Percentiles rank a stretch among this genome's conserved stretches.
Conservation (phyloP, 176 grass and related monocot species). For the Oryza glumipatula region DNA sequence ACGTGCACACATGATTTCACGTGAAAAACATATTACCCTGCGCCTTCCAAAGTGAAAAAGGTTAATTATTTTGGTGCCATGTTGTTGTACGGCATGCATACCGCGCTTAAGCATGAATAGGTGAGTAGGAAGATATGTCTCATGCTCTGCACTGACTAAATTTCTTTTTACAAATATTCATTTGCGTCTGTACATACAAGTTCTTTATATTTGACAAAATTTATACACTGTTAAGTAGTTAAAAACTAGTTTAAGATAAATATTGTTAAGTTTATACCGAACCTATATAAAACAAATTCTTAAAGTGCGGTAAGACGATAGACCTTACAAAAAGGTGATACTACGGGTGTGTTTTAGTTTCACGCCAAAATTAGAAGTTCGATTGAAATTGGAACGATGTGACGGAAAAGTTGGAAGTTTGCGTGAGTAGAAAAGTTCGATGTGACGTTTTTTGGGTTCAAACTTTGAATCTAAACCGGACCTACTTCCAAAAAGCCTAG, state of each 20-base stretch:
- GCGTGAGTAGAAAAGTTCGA: too few species aligned
- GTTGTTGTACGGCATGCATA: not conserved
- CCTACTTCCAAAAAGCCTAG: not conserved
- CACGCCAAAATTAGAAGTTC: too few species aligned
- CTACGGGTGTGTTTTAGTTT: not conserved
- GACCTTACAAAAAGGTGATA: not conserved
- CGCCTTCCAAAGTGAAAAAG: not conserved
- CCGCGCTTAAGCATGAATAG: not conserved
- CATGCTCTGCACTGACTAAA: not conserved
- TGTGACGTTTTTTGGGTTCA: too few species aligned
- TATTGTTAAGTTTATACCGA: not conserved
- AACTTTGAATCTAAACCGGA: too few species aligned
- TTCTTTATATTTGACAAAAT: too few species aligned
- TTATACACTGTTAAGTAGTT: too few species aligned
- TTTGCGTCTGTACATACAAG: too few species aligned
- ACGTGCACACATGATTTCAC: slow-evolving; percentile 3
- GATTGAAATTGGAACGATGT: too few species aligned
- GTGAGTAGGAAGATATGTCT: not conserved
- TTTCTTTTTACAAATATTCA: too few species aligned
- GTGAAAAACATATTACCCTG: not conserved
- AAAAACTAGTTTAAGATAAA: too few species aligned
- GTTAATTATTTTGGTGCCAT: not conserved
- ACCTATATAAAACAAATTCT: not conserved
- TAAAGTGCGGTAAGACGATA: too few species aligned
- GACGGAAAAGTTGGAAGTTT: too few species aligned